Conservation (phyloP, 179 eudicot genomes). For the Sideroxylon spinosum region DNA sequence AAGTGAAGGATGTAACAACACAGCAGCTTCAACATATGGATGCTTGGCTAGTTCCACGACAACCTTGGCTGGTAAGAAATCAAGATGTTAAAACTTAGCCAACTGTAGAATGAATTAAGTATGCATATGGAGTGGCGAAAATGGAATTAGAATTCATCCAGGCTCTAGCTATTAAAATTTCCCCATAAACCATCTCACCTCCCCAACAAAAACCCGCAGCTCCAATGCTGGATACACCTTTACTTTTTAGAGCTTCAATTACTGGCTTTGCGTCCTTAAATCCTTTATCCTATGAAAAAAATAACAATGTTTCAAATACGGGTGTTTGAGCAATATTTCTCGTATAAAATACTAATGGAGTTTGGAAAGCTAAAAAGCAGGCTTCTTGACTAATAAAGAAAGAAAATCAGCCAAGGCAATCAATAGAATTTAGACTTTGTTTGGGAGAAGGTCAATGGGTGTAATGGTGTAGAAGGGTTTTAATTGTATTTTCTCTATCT, state of each 20-base stretch:
- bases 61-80: conserved; percentile 36
- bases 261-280: conserved; percentile 47
- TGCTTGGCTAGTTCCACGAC: conserved; percentile 38
- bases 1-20: conserved; percentile 41
- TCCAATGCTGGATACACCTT: conserved; percentile 51
- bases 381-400: background rate
- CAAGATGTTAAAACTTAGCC: background rate
- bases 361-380: background rate
- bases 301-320: background rate
- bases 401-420: background rate
- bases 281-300: conserved; percentile 47
- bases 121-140: background rate
- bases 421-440: background rate
- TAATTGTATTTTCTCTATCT: too few relatives aligned
- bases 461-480: too few relatives aligned
- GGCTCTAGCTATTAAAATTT: background rate
- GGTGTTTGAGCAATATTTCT: background rate
- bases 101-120: background rate
- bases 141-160: too few relatives aligned
- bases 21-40: conserved; percentile 32
- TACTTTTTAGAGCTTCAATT: conserved; percentile 46
- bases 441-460: too few relatives aligned
- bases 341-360: background rate
- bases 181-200: conserved; percentile 31
- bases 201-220: conserved; percentile 74